Base-by-base conservation (phyloP, 2,329 filamentous ascomycete genomes). In the Sordariomycetes sp. region DNA sequence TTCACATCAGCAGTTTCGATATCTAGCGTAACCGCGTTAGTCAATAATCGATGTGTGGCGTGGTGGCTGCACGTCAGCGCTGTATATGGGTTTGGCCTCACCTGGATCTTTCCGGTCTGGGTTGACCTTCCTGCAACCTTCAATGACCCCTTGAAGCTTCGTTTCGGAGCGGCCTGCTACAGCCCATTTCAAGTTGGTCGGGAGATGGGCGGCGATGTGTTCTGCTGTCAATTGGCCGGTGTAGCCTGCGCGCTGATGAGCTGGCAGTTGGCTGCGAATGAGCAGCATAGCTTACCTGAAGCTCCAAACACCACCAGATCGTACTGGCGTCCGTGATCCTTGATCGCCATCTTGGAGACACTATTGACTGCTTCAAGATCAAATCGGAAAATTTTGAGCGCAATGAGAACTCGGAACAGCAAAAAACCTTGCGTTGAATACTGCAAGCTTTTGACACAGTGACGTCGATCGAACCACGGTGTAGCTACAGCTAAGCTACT, bases 111-210 rank as follows among this genome's bases (percentile, higher is more conserved):
- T 50, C 34, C 88, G 79, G 54, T 93, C 79, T 3, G 78, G 66
- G 51, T 83, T 83, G 38, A 82, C 48, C 37, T 61, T 53, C 46
- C 77, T 76, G 52, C 88, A 70, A 35, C 84, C 75, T 34, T 76
- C 64, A 7, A 78, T 75, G 9, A 95, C 58, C 26, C 62, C 59
- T 44, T 82, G 71, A 5, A 96, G 70, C 56, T 94, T 94, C 32
- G 68, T 63, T 32, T 70, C 63, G n/a, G 84, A 88, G 18, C 88
- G 82, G 20, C 88, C 88, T 30, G 86, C 85, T 36, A 95, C 66
- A 11, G 86, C 88, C 88, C 88, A 95, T 63, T 77, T 86, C 41
- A 94, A 57, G 52, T 86, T 74, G 14, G 82, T 85, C 0, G 87
- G 82, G 1, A 86, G 65, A 43, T 74, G 62, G 11, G 68, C 69